phyloP scores from a whole-genome alignment of 495 filamentous ascomycete genomes.

The Platismatia glauca region DNA sequence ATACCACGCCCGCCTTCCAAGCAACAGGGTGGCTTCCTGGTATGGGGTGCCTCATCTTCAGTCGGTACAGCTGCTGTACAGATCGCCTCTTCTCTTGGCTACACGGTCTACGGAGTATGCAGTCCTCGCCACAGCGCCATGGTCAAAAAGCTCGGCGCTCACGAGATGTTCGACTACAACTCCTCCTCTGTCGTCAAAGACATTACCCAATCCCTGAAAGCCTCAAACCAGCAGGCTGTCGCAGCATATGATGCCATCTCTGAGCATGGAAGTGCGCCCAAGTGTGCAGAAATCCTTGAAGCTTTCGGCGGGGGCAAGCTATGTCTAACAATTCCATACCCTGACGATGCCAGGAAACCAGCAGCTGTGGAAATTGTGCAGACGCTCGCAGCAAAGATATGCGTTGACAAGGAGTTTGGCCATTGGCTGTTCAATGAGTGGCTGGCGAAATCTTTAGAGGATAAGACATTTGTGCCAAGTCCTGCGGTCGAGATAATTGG shows the following conservation, averaged over 20 bases:
- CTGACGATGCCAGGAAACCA: slow-evolving; percentile 19
- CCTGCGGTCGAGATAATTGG: slow-evolving; percentile 23
- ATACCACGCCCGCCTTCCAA: slow-evolving; percentile 21
- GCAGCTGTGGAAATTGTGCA: slow-evolving; percentile 10
- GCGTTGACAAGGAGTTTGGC: slow-evolving; percentile 18
- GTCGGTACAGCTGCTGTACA: slow-evolving; percentile 33
- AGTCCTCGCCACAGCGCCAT: slow-evolving; percentile 32
- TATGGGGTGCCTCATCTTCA: slow-evolving; percentile 34
- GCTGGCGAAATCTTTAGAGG: slow-evolving; percentile 17
- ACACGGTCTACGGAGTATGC: slow-evolving; percentile 29
- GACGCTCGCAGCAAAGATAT: slow-evolving; percentile 6
- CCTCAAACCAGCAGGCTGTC: slow-evolving; percentile 9
- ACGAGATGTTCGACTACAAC: slow-evolving; percentile 29
- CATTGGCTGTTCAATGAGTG: slow-evolving; percentile 25
- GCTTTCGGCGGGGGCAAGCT: slow-evolving; percentile 32
- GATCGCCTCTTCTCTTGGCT: slow-evolving; percentile 30
- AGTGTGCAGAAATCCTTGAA: slow-evolving; percentile 28
- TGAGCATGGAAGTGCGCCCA: slow-evolving; percentile 10
- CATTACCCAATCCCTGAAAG: slow-evolving; percentile 27
- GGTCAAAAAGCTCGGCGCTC: slow-evolving; percentile 30
- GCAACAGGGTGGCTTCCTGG: slow-evolving; percentile 25
- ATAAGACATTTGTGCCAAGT: slow-evolving; percentile 22
- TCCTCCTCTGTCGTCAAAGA: slow-evolving; percentile 26
- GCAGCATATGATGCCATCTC: slow-evolving; percentile 19
- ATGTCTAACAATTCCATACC: slow-evolving; percentile 21